phyloP scores from a whole-genome alignment of 768 basidiomycete species.

The Mycena haematopus region DNA sequence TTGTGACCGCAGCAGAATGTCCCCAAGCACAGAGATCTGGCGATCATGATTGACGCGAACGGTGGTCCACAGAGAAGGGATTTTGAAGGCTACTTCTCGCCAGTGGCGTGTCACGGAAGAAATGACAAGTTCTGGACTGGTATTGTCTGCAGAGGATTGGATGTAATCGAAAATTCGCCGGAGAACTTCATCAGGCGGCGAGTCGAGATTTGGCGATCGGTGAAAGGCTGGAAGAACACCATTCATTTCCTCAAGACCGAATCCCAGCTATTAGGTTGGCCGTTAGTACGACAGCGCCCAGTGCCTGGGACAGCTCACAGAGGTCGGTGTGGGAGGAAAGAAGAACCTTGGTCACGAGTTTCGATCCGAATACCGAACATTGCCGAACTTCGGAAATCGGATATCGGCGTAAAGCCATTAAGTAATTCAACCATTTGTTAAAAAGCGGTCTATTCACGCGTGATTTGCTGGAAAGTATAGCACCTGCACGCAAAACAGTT shows the following conservation, averaged over 20 bases:
- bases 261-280: too few relatives aligned
- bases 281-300: too few relatives aligned
- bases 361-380: too few relatives aligned
- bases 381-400: too few relatives aligned
- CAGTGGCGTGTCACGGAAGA: constrained; percentile 17
- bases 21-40: constrained; percentile 19
- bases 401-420: too few relatives aligned
- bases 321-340: too few relatives aligned
- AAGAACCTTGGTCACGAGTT: too few relatives aligned
- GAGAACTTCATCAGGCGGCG: constrained; percentile 16
- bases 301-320: too few relatives aligned
- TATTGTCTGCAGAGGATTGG: not conserved
- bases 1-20: constrained; percentile 11
- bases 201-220: constrained; percentile 4
- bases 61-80: constrained; percentile 20
- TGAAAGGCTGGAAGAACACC: not conserved
- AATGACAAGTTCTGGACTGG: constrained; percentile 2
- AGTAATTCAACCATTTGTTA: too few relatives aligned
- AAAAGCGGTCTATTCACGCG: too few relatives aligned
- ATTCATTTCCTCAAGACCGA: not conserved
- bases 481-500: too few relatives aligned
- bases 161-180: constrained; percentile 17
- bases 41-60: constrained; percentile 21
- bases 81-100: constrained; percentile 19
- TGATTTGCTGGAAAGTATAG: too few relatives aligned